phyloP scores from a whole-genome alignment of 1,139 yeast genomes.

The Candida sp. region DNA sequence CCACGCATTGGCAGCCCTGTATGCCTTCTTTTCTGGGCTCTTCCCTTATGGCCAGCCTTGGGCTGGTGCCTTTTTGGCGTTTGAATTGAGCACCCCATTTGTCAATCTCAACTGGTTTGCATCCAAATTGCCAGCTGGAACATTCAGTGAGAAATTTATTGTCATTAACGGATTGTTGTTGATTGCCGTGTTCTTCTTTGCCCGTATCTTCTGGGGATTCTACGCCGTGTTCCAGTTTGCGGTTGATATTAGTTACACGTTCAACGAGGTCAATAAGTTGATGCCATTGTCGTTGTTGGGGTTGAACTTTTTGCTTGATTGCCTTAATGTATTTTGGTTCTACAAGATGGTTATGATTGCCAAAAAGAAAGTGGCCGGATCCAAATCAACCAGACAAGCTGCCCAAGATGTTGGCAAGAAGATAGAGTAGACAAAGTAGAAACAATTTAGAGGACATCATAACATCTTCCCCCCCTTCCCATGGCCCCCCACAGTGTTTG shows the following conservation, averaged over 20 bases:
- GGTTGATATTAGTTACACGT: constrained; percentile 49
- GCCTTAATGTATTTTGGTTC: constrained; percentile 80
- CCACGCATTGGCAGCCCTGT: constrained; percentile 85
- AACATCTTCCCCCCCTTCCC: not conserved
- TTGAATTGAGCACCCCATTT: constrained; percentile 94
- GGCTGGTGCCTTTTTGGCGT: constrained; percentile 82
- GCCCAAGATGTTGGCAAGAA: constrained; percentile 26
- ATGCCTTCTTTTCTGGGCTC: constrained; percentile 65
- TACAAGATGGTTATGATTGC: constrained; percentile 84
- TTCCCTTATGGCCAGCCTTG: constrained; percentile 67
- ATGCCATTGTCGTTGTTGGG: constrained; percentile 49
- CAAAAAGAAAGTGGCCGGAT: constrained; percentile 41
- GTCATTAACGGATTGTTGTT: constrained; percentile 73
- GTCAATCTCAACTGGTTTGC: constrained; percentile 94
- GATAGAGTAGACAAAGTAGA: constrained; percentile 18
- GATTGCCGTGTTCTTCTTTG: constrained; percentile 71
- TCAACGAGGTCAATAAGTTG: constrained; percentile 28
- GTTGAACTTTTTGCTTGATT: constrained; percentile 69
- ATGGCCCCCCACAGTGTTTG: too few species aligned
- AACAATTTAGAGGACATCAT: not conserved
- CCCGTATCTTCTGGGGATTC: constrained; percentile 90
- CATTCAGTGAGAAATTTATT: constrained; percentile 54
- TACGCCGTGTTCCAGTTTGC: constrained; percentile 64
- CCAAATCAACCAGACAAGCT: constrained; percentile 23
- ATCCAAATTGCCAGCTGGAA: constrained; percentile 66